These are phyloP conservation scores for Antitrichia curtipendula DNA, from an alignment of 225 moss, liverwort and hornwort species.

Conservation along the genomic window DNA sequence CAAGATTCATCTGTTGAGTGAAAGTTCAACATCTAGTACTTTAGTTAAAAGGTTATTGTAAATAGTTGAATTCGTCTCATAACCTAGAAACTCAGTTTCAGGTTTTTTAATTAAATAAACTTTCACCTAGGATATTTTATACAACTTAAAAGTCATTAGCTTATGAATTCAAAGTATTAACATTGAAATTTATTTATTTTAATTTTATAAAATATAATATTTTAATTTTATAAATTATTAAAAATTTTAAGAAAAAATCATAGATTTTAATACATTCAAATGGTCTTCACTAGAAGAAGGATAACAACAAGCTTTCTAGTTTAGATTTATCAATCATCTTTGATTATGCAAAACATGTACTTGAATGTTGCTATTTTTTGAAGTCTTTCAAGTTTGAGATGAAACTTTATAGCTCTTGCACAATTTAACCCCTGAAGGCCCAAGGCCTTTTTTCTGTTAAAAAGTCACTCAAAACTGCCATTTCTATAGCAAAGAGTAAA, in stretches of 20 bases:
- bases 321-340: neutral
- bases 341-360: neutral
- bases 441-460: too few relatives aligned
- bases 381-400: neutral
- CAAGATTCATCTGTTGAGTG: fast-evolving
- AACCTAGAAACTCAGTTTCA: fast-evolving
- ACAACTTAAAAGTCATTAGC: neutral
- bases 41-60: too few relatives aligned
- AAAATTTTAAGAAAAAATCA: neutral
- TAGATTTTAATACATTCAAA: neutral
- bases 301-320: neutral
- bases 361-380: neutral
- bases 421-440: too few relatives aligned
- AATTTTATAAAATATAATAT: neutral
- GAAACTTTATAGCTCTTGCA: too few relatives aligned
- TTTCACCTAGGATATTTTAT: neutral
- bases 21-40: neutral
- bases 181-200: fast-evolving
- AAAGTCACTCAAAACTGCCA: too few relatives aligned
- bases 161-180: neutral
- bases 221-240: too few relatives aligned
- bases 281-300: neutral
- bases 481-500: too few relatives aligned
- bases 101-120: neutral
- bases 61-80: fast-evolving